Evolutionary conservation across 371 early-diverging fungal species (phyloP).

Genomic region (Mucor sp.): DNA sequence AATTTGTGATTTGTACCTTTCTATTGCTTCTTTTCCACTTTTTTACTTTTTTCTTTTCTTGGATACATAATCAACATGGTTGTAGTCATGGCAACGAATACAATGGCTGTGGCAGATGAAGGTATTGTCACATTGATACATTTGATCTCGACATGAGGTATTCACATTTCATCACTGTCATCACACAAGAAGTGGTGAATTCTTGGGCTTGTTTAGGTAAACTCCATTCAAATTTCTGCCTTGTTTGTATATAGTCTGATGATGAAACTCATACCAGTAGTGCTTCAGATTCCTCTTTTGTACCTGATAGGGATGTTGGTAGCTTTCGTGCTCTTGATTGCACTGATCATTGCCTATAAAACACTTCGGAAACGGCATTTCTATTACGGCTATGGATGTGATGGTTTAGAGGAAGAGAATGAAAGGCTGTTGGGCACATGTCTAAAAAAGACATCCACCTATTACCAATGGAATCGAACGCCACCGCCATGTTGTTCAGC

Average conservation of each 20-base stretch:
- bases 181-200: background rate
- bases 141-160: background rate
- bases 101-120: background rate
- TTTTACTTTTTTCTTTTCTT: background rate
- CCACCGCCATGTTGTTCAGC: constrained; percentile 19
- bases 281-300: background rate
- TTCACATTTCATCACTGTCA: background rate
- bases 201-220: background rate
- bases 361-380: background rate
- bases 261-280: constrained; percentile 3
- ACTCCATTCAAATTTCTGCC: background rate
- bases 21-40: background rate
- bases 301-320: background rate
- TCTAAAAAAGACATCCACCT: constrained; percentile 31
- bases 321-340: background rate
- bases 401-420: constrained; percentile 26
- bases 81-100: background rate
- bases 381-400: constrained; percentile 1
- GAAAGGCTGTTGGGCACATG: constrained; percentile 7
- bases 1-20: background rate
- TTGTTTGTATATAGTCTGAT: background rate
- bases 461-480: constrained; percentile 43
- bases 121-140: background rate
- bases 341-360: background rate
- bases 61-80: background rate